Conservation (phyloP, 306 rosid species). For the Corylus avellana region DNA sequence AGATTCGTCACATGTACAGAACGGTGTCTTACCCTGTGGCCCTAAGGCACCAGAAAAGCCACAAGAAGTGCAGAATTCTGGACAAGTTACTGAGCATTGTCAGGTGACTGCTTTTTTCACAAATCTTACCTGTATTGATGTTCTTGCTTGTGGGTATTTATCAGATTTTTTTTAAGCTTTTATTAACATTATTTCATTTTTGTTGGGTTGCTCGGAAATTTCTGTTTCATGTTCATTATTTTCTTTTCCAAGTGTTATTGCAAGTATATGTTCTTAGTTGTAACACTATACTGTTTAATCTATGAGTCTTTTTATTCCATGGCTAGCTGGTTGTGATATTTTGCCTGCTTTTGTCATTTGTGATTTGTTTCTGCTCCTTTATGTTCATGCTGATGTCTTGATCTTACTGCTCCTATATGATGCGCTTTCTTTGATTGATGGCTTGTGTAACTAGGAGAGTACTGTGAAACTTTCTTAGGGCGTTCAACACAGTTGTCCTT, state of each 20-base stretch:
- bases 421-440: background rate
- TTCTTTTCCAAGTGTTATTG: background rate
- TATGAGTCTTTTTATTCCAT: background rate
- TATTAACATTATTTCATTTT: background rate
- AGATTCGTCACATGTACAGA: constrained; percentile 37
- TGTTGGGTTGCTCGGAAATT: background rate
- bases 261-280: background rate
- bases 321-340: background rate
- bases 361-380: background rate
- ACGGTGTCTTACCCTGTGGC: constrained; percentile 37
- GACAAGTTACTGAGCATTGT: constrained; percentile 31
- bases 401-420: background rate
- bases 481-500: background rate
- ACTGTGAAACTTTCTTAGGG: background rate
- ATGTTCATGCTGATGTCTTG: background rate
- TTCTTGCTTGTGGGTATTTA: background rate
- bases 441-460: background rate
- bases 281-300: background rate
- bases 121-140: constrained; percentile 8
- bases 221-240: background rate
- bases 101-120: constrained; percentile 37
- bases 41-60: constrained; percentile 34
- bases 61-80: constrained; percentile 36
- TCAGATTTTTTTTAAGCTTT: background rate
- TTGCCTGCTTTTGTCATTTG: background rate